Conservation (phyloP, 192 early-diverging fungal genomes). For the Spizellomyces sp. region DNA sequence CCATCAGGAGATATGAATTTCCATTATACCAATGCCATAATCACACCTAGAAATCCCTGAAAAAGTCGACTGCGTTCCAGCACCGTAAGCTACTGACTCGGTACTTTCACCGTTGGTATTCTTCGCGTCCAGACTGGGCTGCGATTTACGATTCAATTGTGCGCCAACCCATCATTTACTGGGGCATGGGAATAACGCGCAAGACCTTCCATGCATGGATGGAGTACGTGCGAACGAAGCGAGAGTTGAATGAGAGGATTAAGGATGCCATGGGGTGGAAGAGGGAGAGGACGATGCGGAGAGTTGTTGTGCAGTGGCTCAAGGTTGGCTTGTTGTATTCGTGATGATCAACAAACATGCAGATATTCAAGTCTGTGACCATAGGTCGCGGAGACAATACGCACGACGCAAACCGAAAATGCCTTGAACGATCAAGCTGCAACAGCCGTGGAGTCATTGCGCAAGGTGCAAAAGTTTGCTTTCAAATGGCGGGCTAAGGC, state of each 20-base stretch:
- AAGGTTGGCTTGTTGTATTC: background rate
- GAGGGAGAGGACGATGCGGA: slow-evolving; percentile 8
- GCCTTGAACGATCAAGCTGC: too few relatives aligned
- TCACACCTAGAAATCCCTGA: background rate
- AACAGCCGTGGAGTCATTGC: too few relatives aligned
- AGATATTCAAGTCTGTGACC: too few relatives aligned
- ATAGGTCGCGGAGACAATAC: too few relatives aligned
- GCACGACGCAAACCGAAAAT: too few relatives aligned
- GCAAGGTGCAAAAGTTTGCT: too few relatives aligned
- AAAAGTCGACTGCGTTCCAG: slow-evolving; percentile 1
- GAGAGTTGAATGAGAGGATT: slow-evolving; percentile 4
- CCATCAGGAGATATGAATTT: too few relatives aligned
- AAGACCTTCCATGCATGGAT: slow-evolving; percentile 12
- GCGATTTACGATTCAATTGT: slow-evolving; percentile 5
- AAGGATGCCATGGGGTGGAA: slow-evolving; percentile 23
- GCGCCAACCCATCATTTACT: slow-evolving; percentile 7
- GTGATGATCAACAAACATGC: too few relatives aligned
- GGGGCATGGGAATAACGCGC: slow-evolving; percentile 11
- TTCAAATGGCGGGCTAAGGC: too few relatives aligned
- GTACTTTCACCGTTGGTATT: slow-evolving; percentile 6
- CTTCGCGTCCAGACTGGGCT: slow-evolving; percentile 11
- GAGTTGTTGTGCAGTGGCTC: slow-evolving; percentile 13
- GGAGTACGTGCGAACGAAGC: background rate
- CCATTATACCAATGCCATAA: too few relatives aligned
- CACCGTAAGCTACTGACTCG: background rate